These are phyloP conservation scores for Boletus vinaceobasis DNA, from an alignment of 768 basidiomycete genomes.

Conservation along the genomic window DNA sequence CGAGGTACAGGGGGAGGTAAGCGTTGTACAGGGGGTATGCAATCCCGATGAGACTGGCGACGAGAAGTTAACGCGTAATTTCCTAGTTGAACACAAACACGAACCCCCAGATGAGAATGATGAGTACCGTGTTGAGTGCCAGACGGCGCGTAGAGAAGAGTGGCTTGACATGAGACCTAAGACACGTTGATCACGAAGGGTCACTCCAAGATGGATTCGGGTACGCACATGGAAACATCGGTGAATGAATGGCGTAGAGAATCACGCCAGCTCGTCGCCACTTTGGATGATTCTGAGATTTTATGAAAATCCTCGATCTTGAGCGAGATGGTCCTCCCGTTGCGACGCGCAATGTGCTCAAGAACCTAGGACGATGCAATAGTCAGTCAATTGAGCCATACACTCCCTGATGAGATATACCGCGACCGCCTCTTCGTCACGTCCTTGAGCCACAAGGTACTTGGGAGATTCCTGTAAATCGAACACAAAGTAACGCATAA, in stretches of 20 bases:
- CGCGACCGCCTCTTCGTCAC: constrained; percentile 53
- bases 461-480: constrained; percentile 61
- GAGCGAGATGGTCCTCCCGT: constrained; percentile 44
- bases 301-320: constrained; percentile 43
- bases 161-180: constrained; percentile 46
- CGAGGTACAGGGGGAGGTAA: constrained; percentile 50
- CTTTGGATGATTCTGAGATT: constrained; percentile 20
- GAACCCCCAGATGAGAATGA: constrained; percentile 52
- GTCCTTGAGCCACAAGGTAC: constrained; percentile 54
- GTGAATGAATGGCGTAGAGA: constrained; percentile 35
- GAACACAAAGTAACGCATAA: constrained; percentile 54
- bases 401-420: constrained; percentile 19
- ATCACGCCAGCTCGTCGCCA: constrained; percentile 16
- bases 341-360: constrained; percentile 45
- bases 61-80: not conserved
- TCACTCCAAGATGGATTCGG: not conserved
- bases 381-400: not conserved
- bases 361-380: constrained; percentile 35
- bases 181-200: not conserved
- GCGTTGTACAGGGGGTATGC: constrained; percentile 53
- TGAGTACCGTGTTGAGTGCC: constrained; percentile 44
- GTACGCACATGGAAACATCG: constrained; percentile 38
- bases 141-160: constrained; percentile 45
- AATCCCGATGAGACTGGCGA: constrained; percentile 43
- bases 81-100: constrained; percentile 3